phyloP scores from a whole-genome alignment of 2,329 filamentous ascomycete species.

The Xenosphaeropsis pyriputrescens region DNA sequence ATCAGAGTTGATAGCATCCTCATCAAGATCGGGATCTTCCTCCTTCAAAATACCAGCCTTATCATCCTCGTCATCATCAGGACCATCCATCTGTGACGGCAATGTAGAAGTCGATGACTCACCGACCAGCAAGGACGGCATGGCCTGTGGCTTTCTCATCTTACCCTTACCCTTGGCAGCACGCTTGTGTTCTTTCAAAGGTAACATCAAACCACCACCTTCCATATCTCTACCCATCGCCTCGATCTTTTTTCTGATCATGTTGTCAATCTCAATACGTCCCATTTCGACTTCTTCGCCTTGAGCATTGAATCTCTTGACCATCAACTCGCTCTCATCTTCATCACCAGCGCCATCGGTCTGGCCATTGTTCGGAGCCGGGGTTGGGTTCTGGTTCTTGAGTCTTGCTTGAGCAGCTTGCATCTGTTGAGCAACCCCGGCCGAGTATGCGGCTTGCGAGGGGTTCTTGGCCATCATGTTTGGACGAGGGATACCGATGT shows the following conservation, averaged over 20 bases:
- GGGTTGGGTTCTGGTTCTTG: not conserved
- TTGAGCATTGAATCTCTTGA: conserved; percentile 39
- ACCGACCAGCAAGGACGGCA: not conserved
- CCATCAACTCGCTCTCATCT: conserved; percentile 38
- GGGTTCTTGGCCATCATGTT: conserved; percentile 12
- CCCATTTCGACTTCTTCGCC: conserved; percentile 41
- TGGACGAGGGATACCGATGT: conserved; percentile 3
- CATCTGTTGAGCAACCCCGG: conserved; percentile 18
- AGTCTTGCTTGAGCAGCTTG: conserved; percentile 16
- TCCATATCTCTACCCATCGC: conserved; percentile 54
- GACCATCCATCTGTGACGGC: conserved; percentile 39
- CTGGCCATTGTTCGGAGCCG: conserved; percentile 37
- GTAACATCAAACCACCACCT: conserved; percentile 62
- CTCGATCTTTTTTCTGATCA: conserved; percentile 55
- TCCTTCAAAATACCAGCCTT: conserved; percentile 30
- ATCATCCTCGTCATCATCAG: conserved; percentile 44
- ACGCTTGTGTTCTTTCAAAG: conserved; percentile 31
- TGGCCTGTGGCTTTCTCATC: conserved; percentile 3
- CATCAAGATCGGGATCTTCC: conserved; percentile 44
- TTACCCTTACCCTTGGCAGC: conserved; percentile 7
- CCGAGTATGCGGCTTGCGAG: conserved; percentile 15
- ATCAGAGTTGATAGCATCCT: conserved; percentile 97
- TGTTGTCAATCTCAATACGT: conserved; percentile 48
- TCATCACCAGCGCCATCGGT: conserved; percentile 58
- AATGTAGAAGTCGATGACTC: conserved; percentile 5